Percentiles rank a stretch among this genome's conserved stretches.
phyloP scores from a whole-genome alignment of 768 basidiomycete species.

The Leccinum subtestaceum region DNA sequence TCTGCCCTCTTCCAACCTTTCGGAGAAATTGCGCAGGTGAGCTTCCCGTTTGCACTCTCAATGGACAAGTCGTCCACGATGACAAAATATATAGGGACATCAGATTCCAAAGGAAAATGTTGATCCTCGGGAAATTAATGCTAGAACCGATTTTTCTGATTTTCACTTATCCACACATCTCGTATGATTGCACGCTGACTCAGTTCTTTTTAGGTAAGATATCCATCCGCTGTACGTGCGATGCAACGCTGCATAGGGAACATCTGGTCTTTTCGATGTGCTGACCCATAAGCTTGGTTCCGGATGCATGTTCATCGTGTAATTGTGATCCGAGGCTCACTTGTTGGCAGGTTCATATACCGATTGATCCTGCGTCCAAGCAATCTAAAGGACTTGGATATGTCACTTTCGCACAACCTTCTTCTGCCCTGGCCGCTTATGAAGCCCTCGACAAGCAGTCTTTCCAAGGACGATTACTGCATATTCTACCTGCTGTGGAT shows the following conservation, averaged over 20 bases:
- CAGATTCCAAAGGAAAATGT: constrained; percentile 41
- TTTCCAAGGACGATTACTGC: constrained; percentile 89
- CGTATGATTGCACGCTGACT: constrained; percentile 4
- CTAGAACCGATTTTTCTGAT: constrained; percentile 44
- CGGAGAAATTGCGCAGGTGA: constrained; percentile 77
- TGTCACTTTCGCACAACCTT: constrained; percentile 45
- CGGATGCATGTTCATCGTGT: constrained; percentile 27
- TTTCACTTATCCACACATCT: not conserved
- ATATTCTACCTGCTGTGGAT: constrained; percentile 84
- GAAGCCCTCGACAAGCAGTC: constrained; percentile 75
- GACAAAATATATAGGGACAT: constrained; percentile 48
- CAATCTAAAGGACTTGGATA: constrained; percentile 63
- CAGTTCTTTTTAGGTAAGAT: constrained; percentile 12
- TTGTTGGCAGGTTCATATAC: constrained; percentile 52
- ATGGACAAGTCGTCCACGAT: constrained; percentile 28
- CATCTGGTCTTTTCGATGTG: constrained; percentile 51
- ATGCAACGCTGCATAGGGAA: constrained; percentile 40
- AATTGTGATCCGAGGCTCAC: constrained; percentile 1
- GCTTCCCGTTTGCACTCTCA: constrained; percentile 17
- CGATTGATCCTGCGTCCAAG: constrained; percentile 45
- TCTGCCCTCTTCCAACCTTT: constrained; percentile 58
- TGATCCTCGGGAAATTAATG: constrained; percentile 44
- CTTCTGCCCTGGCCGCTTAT: constrained; percentile 65
- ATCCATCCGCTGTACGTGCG: not conserved
- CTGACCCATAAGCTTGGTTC: constrained; percentile 43